Evolutionary conservation across 208 protist species (phyloP).

Genomic region (Polymyxa betae): DNA sequence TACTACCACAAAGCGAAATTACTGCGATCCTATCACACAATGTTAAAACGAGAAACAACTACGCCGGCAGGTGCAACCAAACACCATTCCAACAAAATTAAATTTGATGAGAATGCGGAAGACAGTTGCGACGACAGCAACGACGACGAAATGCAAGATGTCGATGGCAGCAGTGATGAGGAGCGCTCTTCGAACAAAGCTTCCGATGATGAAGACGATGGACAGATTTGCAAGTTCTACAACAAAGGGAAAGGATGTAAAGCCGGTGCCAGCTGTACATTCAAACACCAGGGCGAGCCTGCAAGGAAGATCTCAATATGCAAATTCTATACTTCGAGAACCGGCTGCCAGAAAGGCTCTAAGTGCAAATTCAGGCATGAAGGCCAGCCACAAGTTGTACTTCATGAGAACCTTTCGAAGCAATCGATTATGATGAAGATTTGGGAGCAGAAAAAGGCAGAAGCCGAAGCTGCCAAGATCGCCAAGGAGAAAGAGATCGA

Average conservation of each 20-base stretch:
- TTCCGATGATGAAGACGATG: neutral
- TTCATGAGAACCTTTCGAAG: neutral
- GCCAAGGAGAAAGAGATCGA: neutral
- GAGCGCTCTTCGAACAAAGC: neutral
- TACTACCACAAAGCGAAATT: neutral
- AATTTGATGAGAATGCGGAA: neutral
- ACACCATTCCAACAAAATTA: neutral
- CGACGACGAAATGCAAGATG: neutral
- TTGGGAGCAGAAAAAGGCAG: neutral
- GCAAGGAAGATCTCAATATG: neutral
- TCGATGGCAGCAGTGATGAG: neutral
- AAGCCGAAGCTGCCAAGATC: neutral
- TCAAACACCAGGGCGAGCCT: neutral
- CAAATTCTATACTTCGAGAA: neutral
- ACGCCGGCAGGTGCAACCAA: neutral
- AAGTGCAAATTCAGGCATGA: neutral
- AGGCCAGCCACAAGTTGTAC: neutral
- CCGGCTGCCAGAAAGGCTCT: neutral
- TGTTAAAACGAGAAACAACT: neutral
- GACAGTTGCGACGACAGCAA: neutral
- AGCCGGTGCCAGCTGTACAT: neutral
- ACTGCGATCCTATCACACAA: conserved; percentile 1
- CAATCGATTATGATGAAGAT: neutral
- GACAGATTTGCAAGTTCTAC: neutral
- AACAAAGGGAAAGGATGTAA: neutral